Conservation (phyloP, 768 basidiomycete species). For the Termitomyces heimii region DNA sequence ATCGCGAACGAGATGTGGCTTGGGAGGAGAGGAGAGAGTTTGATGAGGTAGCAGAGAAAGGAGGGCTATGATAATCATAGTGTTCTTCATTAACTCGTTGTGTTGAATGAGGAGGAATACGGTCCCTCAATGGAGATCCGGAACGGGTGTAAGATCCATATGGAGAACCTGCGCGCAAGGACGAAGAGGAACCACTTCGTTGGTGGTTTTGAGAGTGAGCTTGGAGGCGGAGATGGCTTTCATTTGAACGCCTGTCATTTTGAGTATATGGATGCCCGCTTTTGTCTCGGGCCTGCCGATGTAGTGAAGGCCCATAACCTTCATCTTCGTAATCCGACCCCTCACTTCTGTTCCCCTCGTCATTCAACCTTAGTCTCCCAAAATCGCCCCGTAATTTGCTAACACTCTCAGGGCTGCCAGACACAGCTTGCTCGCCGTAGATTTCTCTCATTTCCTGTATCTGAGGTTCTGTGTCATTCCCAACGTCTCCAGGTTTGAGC, state of each 20-base stretch:
- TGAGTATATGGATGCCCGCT: conserved; percentile 34
- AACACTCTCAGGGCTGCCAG: conserved; percentile 11
- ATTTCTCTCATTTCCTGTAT: conserved; percentile 54
- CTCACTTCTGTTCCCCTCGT: conserved; percentile 46
- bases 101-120: conserved; percentile 21
- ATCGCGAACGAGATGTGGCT: conserved; percentile 50
- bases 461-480: conserved; percentile 57
- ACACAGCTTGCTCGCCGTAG: conserved; percentile 20
- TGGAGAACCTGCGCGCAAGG: conserved; percentile 34
- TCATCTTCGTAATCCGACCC: conserved; percentile 66
- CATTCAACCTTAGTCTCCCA: conserved; percentile 41
- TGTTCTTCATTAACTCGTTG: conserved; percentile 21
- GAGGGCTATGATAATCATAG: conserved; percentile 18
- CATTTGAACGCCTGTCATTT: conserved; percentile 31
- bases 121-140: conserved; percentile 29
- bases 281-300: conserved; percentile 28
- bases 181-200: conserved; percentile 44
- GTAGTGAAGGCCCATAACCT: conserved; percentile 40
- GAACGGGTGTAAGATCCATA: conserved; percentile 38
- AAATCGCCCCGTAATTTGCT: conserved; percentile 45
- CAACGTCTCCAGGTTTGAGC: conserved; percentile 81
- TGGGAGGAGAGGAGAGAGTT: conserved; percentile 50
- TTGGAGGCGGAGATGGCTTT: conserved; percentile 33
- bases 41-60: conserved; percentile 34
- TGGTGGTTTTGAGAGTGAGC: conserved; percentile 44